A percentile compares a stretch with the other conserved stretches of the same genome.
These are phyloP conservation scores for Komagataella mondaviorum DNA, from an alignment of 805 yeast species.

Conservation along the genomic window DNA sequence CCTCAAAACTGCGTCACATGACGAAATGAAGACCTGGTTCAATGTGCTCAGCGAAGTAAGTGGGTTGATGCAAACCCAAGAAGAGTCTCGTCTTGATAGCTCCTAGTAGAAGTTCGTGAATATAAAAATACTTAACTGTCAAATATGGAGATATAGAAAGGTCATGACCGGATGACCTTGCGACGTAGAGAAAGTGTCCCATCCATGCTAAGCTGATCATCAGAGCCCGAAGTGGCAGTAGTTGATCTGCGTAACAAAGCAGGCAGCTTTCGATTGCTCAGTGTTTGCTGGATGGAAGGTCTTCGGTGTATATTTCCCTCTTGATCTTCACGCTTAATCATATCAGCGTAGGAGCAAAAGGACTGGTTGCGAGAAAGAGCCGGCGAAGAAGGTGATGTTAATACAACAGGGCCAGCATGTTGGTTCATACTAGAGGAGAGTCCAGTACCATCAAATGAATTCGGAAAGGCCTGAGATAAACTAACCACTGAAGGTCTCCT, in stretches of 20 bases:
- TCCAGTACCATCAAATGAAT: conserved; percentile 2
- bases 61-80: conserved; percentile 10
- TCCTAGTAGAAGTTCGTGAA: neutral
- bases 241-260: neutral
- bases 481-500: conserved; percentile 43
- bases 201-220: neutral
- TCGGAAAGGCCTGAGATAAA: conserved; percentile 10
- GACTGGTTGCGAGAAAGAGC: conserved; percentile 21
- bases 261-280: conserved; percentile 4
- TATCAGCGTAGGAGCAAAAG: conserved; percentile 72
- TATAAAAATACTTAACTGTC: neutral
- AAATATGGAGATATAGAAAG: neutral
- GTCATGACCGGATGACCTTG: neutral
- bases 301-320: conserved; percentile 33
- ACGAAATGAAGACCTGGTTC: conserved; percentile 33
- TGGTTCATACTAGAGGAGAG: conserved; percentile 4
- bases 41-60: conserved; percentile 19
- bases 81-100: conserved; percentile 2
- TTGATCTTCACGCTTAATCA: conserved; percentile 54
- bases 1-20: conserved; percentile 29
- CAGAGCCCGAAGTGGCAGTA: neutral
- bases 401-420: conserved; percentile 23
- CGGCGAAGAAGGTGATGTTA: conserved; percentile 12
- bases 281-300: conserved; percentile 36
- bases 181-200: neutral